These are phyloP conservation scores for Plenodomus tracheiphilus DNA, from an alignment of 2,329 filamentous ascomycete species.

Conservation along the genomic window DNA sequence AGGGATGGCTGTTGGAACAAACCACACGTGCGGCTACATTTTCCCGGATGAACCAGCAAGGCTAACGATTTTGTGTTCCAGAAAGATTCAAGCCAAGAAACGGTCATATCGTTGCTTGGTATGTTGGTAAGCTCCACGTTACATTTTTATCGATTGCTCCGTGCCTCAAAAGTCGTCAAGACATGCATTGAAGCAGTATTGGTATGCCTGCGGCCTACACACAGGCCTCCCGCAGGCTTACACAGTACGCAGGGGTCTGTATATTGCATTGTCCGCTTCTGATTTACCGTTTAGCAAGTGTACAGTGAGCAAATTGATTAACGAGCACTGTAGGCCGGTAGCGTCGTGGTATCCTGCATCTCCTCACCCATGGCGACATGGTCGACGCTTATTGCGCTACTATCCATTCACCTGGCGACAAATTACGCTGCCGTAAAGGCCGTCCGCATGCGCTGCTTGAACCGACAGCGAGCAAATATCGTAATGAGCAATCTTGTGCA, in stretches of 20 bases:
- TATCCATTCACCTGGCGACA: slow-evolving; percentile 76
- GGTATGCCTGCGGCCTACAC: neutral
- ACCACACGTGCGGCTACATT: slow-evolving; percentile 15
- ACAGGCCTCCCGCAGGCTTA: neutral
- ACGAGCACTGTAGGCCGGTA: slow-evolving; percentile 61
- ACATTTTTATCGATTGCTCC: too few species aligned
- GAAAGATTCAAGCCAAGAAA: slow-evolving; percentile 95
- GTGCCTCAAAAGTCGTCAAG: neutral
- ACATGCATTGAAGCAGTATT: neutral
- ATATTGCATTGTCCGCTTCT: neutral
- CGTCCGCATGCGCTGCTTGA: slow-evolving; percentile 82
- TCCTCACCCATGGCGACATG: slow-evolving; percentile 74
- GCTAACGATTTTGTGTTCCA: slow-evolving; percentile 31
- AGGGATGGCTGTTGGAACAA: slow-evolving; percentile 5
- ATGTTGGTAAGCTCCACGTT: slow-evolving; percentile 64
- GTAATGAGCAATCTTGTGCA: slow-evolving; percentile 61
- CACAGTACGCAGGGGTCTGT: neutral
- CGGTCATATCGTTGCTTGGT: slow-evolving; percentile 83
- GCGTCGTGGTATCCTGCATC: slow-evolving; percentile 76
- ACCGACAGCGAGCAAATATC: slow-evolving; percentile 82
- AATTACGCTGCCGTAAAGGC: slow-evolving; percentile 85
- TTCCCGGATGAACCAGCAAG: slow-evolving; percentile 15
- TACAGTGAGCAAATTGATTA: slow-evolving; percentile 16
- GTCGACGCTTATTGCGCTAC: slow-evolving; percentile 69
- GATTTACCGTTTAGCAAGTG: neutral